Percentiles rank a stretch among this genome's conserved stretches.
Evolutionary conservation across 495 filamentous ascomycete genomes (phyloP).

Genomic region (Aspergillus campestris): DNA sequence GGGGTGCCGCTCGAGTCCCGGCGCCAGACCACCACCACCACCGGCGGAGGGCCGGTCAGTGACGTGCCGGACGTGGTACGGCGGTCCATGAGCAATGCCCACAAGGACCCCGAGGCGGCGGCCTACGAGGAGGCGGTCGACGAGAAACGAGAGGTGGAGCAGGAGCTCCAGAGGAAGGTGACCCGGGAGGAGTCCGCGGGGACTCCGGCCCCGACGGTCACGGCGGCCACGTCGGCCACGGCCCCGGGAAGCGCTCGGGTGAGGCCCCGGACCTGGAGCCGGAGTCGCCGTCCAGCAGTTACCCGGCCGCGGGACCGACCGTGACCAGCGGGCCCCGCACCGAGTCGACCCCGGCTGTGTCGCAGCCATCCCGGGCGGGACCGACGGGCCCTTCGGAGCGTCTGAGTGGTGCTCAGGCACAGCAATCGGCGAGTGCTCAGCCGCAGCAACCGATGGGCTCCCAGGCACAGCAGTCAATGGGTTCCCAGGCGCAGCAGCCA

Average conservation of each 20-base stretch:
- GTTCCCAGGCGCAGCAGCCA: too few species aligned
- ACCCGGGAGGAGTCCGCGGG: slow-evolving; percentile 39
- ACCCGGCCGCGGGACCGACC: slow-evolving; percentile 23
- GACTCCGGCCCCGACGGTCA: slow-evolving; percentile 43
- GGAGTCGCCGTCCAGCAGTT: slow-evolving; percentile 38
- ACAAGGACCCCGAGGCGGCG: slow-evolving; percentile 60
- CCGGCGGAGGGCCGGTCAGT: slow-evolving; percentile 32
- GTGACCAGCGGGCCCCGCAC: slow-evolving; percentile 30
- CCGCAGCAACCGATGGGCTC: too few species aligned
- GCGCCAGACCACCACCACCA: slow-evolving; percentile 45
- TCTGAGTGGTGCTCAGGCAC: too few species aligned
- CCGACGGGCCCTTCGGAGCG: too few species aligned
- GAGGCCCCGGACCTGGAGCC: slow-evolving; percentile 22
- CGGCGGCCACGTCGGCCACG: slow-evolving; percentile 33
- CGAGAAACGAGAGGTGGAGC: slow-evolving; percentile 70
- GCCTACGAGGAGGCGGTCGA: slow-evolving; percentile 57
- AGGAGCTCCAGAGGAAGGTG: slow-evolving; percentile 53
- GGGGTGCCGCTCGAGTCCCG: slow-evolving; percentile 57
- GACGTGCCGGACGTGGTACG: slow-evolving; percentile 66
- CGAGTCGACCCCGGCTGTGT: slow-evolving; percentile 1
- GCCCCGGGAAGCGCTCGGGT: slow-evolving; percentile 26
- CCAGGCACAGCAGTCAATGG: too few species aligned
- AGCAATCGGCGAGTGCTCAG: too few species aligned
- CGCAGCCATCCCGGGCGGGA: not conserved
- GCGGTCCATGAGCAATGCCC: slow-evolving; percentile 58